phyloP scores from a whole-genome alignment of 768 basidiomycete species.

The Pseudohyphozyma bogoriensis region DNA sequence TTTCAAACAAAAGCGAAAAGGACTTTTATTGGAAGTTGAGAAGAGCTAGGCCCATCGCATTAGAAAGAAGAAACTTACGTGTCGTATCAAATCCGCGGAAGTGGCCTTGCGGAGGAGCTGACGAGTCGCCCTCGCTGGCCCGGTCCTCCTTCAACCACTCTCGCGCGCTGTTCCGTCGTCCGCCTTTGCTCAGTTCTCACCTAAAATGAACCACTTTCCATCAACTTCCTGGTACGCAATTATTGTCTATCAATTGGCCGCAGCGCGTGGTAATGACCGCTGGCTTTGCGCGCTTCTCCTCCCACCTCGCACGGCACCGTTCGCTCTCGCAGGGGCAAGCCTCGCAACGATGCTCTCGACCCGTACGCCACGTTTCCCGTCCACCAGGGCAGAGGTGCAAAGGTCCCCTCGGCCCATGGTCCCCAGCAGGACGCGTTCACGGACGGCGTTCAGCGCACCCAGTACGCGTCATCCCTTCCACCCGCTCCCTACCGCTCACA shows the following conservation, averaged over 20 bases:
- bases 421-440: constrained; percentile 49
- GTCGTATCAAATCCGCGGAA: too few species aligned
- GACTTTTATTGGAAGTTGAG: too few species aligned
- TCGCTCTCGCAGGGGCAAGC: constrained; percentile 25
- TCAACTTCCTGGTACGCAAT: constrained; percentile 23
- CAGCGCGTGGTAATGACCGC: too few species aligned
- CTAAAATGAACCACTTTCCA: constrained; percentile 24
- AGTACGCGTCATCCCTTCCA: constrained; percentile 45
- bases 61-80: too few species aligned
- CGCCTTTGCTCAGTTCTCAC: too few species aligned
- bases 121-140: too few species aligned
- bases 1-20: too few species aligned
- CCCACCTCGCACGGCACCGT: background rate
- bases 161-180: too few species aligned
- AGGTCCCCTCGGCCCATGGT: constrained; percentile 38
- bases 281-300: background rate
- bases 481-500: background rate
- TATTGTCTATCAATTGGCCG: too few species aligned
- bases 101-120: too few species aligned
- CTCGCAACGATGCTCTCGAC: constrained; percentile 62
- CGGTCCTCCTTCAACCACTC: too few species aligned
- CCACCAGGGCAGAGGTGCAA: constrained; percentile 45
- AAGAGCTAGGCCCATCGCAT: too few species aligned
- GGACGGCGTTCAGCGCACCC: constrained; percentile 65
- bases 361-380: constrained; percentile 67